These are phyloP conservation scores for Paratinospora sagittata DNA, from an alignment of 164 flowering plant species.

Conservation along the genomic window DNA sequence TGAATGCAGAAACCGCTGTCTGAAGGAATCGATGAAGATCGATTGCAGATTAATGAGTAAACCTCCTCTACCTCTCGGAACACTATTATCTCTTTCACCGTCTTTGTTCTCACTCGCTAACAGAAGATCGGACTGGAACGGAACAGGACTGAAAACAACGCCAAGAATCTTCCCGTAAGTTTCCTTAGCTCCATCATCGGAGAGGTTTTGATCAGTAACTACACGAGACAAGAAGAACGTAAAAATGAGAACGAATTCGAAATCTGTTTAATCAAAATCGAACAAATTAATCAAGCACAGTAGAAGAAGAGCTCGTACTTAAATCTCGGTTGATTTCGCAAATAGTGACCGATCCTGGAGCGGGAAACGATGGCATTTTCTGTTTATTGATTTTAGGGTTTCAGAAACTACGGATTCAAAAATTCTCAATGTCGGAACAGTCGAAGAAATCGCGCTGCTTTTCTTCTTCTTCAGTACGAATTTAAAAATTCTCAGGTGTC, in stretches of 20 bases:
- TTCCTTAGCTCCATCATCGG: slow-evolving; percentile 63
- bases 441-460: not conserved
- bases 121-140: slow-evolving; percentile 47
- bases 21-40: slow-evolving; percentile 31
- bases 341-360: slow-evolving; percentile 63
- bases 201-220: slow-evolving; percentile 58
- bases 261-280: not conserved
- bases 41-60: slow-evolving; percentile 21
- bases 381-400: not conserved
- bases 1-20: slow-evolving; percentile 40
- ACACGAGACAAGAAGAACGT: slow-evolving; percentile 14
- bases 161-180: slow-evolving; percentile 79
- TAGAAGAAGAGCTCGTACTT: slow-evolving; percentile 30
- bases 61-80: slow-evolving; percentile 15
- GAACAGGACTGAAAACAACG: slow-evolving; percentile 66
- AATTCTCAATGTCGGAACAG: not conserved
- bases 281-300: not conserved
- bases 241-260: not conserved
- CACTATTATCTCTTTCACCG: slow-evolving; percentile 14
- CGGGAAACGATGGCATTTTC: slow-evolving; percentile 76
- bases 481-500: not conserved
- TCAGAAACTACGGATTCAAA: not conserved
- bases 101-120: slow-evolving; percentile 19
- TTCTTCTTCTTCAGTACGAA: not conserved
- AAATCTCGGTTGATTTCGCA: slow-evolving; percentile 90